Percentiles rank a stretch among this genome's conserved stretches.
These are phyloP conservation scores for Xylaria polymorpha DNA, from an alignment of 2,329 filamentous ascomycete species.

Conservation along the genomic window DNA sequence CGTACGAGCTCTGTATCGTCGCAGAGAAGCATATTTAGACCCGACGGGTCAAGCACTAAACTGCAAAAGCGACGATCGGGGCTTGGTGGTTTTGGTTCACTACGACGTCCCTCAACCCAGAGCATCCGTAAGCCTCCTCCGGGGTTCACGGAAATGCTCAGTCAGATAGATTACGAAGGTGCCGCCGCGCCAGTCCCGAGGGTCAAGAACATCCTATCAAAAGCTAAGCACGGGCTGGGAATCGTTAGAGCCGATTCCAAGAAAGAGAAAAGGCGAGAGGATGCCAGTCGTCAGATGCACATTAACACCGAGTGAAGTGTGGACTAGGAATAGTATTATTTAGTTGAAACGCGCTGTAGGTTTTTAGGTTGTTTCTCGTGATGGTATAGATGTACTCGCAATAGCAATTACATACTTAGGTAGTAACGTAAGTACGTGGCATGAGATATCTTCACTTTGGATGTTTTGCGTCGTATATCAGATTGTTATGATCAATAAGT, in stretches of 20 bases:
- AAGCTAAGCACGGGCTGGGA: conserved; percentile 43
- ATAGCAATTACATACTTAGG: neutral
- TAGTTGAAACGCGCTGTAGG: neutral
- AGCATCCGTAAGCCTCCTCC: conserved; percentile 26
- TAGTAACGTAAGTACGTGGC: neutral
- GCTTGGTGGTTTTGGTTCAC: conserved; percentile 30
- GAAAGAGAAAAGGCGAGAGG: conserved; percentile 43
- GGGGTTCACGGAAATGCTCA: conserved; percentile 33
- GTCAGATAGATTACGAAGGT: conserved; percentile 33
- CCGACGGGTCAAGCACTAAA: conserved; percentile 21
- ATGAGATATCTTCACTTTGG: neutral
- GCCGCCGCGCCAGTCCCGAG: conserved; percentile 35
- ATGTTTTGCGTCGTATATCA: neutral
- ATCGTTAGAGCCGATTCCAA: conserved; percentile 41
- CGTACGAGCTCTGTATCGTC: conserved; percentile 20
- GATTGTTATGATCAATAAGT: neutral
- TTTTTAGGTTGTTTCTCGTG: neutral
- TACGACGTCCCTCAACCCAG: conserved; percentile 22
- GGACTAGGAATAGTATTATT: neutral
- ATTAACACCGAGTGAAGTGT: conserved; percentile 15
- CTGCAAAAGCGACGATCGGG: conserved; percentile 39
- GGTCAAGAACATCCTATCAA: conserved; percentile 43
- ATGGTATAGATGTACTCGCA: neutral
- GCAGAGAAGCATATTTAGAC: conserved; percentile 27
- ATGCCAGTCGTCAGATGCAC: conserved; percentile 42